These are phyloP conservation scores for Carex pumila DNA, from an alignment of 176 grass and related monocot genomes.

Conservation along the genomic window DNA sequence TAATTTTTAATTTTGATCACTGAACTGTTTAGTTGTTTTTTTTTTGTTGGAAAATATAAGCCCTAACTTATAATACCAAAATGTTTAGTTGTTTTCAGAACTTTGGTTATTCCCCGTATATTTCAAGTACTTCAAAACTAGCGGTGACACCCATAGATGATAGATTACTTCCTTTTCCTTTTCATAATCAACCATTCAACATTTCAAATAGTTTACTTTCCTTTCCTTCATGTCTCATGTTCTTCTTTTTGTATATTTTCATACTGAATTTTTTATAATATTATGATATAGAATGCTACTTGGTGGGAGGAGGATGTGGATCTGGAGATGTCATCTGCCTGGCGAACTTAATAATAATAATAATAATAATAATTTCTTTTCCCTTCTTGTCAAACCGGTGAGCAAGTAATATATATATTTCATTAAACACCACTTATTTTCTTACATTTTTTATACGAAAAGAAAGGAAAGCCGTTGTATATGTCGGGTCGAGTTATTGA, in stretches of 20 bases:
- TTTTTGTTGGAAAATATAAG: neutral
- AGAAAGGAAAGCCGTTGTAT: too few species aligned
- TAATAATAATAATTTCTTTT: neutral
- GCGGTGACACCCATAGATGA: neutral
- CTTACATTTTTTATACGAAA: neutral
- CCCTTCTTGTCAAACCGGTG: neutral
- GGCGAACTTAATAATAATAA: constrained; percentile 49
- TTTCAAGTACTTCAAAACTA: neutral
- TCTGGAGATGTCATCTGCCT: constrained; percentile 67
- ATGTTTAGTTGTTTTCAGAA: neutral
- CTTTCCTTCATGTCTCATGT: neutral
- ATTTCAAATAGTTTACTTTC: neutral
- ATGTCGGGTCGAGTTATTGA: too few species aligned
- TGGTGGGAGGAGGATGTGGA: constrained; percentile 95
- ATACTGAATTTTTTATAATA: neutral
- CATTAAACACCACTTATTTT: neutral
- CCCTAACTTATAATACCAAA: neutral
- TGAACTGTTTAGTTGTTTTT: neutral
- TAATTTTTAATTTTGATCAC: neutral
- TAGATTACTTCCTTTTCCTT: neutral
- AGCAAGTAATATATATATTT: neutral
- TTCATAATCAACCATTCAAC: neutral
- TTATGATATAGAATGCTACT: constrained; percentile 70
- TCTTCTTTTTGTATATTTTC: neutral
- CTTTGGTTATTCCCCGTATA: neutral